Conservation (phyloP, 176 grass and related monocot genomes). For the Pontederia crassipes region DNA sequence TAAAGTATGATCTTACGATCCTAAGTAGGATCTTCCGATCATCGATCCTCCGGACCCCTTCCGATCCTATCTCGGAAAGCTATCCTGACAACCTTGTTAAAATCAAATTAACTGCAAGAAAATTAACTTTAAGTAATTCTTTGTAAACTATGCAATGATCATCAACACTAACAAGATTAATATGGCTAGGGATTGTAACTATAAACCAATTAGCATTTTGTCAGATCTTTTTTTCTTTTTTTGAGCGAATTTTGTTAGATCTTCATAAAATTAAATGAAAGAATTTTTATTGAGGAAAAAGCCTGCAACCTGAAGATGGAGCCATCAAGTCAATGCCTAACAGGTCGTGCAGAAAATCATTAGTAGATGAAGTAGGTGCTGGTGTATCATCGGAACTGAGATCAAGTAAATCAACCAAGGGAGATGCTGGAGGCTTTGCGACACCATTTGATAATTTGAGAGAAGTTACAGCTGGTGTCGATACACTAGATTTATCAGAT, state of each 20-base stretch:
- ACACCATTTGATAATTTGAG: slow-evolving; percentile 84
- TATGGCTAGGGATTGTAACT: too few species aligned
- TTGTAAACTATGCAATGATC: too few species aligned
- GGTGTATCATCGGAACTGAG: slow-evolving; percentile 67
- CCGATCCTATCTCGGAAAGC: too few species aligned
- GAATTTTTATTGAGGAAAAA: slow-evolving; percentile 7
- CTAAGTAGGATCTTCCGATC: too few species aligned
- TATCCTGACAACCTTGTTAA: too few species aligned
- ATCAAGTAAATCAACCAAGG: slow-evolving; percentile 81
- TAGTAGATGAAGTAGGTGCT: slow-evolving; percentile 34
- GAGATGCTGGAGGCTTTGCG: slow-evolving; percentile 45
- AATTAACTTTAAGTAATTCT: too few species aligned
- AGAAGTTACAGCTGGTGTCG: slow-evolving; percentile 29
- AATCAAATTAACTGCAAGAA: too few species aligned
- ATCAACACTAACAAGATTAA: too few species aligned
- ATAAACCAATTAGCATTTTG: too few species aligned
- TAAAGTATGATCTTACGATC: too few species aligned
- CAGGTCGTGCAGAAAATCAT: slow-evolving; percentile 71
- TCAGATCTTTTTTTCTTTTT: too few species aligned
- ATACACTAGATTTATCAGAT: slow-evolving; percentile 36
- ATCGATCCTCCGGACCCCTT: too few species aligned
- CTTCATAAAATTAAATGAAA: slow-evolving; percentile 11
- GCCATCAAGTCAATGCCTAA: slow-evolving; percentile 58
- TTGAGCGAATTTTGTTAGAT: slow-evolving; percentile 6
- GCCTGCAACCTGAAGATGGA: slow-evolving; percentile 50